phyloP scores from a whole-genome alignment of 176 grass and related monocot species.

The Cocos nucifera region DNA sequence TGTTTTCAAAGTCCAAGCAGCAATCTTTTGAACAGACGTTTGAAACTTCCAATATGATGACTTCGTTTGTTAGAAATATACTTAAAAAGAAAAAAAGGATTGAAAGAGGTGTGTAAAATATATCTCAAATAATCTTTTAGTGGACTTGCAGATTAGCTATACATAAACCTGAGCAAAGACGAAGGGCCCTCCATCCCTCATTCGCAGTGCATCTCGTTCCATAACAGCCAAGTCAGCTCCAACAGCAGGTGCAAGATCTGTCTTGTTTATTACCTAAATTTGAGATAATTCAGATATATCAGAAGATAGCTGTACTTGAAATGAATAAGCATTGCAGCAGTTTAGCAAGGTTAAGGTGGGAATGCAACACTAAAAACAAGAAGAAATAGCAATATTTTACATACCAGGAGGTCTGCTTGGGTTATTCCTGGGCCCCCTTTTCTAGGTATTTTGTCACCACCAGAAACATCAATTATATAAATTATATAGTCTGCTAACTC shows the following conservation, averaged over 20 bases:
- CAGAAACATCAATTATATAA: conserved; percentile 97
- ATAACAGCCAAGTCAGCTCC: conserved; percentile 80
- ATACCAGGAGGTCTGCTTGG: conserved; percentile 83
- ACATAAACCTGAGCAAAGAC: conserved; percentile 75
- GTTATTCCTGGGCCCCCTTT: conserved; percentile 96
- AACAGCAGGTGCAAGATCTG: conserved; percentile 71
- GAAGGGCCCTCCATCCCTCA: conserved; percentile 89
- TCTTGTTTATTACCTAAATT: conserved; percentile 90
- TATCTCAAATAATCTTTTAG: too few species aligned
- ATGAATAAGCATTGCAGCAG: background rate
- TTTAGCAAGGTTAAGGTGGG: background rate
- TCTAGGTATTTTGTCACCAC: conserved; percentile 94
- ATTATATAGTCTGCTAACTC: conserved; percentile 98
- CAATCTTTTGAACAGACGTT: too few species aligned
- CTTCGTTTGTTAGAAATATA: too few species aligned
- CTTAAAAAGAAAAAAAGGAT: too few species aligned
- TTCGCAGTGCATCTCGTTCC: conserved; percentile 72
- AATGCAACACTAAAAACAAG: background rate
- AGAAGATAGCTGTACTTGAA: background rate
- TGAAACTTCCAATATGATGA: too few species aligned
- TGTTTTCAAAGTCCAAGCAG: too few species aligned
- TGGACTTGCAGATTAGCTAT: background rate
- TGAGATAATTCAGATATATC: background rate
- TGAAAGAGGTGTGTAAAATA: too few species aligned
- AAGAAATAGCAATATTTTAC: background rate